A percentile compares a stretch with the other conserved stretches of the same genome.
Conservation (phyloP, 768 basidiomycete genomes). For the Russula sp. region DNA sequence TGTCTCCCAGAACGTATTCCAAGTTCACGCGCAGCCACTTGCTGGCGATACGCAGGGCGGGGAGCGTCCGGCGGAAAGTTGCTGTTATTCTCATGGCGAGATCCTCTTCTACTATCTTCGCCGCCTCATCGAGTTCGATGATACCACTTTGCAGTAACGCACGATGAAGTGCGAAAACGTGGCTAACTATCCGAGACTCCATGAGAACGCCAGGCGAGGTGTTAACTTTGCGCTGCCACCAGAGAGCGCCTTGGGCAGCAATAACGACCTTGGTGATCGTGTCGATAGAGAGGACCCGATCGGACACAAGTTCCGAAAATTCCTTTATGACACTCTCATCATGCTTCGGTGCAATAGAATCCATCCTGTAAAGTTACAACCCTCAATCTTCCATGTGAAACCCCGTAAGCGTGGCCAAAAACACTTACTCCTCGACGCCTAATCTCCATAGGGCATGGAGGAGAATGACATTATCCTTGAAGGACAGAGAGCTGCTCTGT, state of each 20-base stretch:
- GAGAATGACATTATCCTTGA: constrained; percentile 69
- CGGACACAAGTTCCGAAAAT: constrained; percentile 54
- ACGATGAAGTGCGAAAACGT: constrained; percentile 59
- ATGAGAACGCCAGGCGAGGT: constrained; percentile 34
- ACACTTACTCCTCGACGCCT: constrained; percentile 48
- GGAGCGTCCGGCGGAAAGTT: constrained; percentile 75
- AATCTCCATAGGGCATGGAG: constrained; percentile 70
- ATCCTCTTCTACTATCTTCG: constrained; percentile 49
- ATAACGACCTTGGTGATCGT: constrained; percentile 67
- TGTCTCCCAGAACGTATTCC: constrained; percentile 16
- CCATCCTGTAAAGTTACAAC: constrained; percentile 34
- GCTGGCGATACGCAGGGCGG: constrained; percentile 77
- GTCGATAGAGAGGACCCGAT: constrained; percentile 67
- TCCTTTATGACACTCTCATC: constrained; percentile 43
- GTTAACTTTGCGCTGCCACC: constrained; percentile 75
- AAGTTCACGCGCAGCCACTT: constrained; percentile 84
- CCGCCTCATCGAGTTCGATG: constrained; percentile 50
- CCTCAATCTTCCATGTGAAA: constrained; percentile 19
- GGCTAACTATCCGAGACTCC: constrained; percentile 60
- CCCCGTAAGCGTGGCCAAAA: constrained; percentile 1
- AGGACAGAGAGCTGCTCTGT: constrained; percentile 44
- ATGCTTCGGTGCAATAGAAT: constrained; percentile 40
- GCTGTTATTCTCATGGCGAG: constrained; percentile 82
- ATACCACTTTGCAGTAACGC: constrained; percentile 59
- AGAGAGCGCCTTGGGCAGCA: constrained; percentile 72